A percentile compares a stretch with the other conserved stretches of the same genome.
Evolutionary conservation across 495 filamentous ascomycete species (phyloP).

Genomic region (Annulohypoxylon maeteangense): DNA sequence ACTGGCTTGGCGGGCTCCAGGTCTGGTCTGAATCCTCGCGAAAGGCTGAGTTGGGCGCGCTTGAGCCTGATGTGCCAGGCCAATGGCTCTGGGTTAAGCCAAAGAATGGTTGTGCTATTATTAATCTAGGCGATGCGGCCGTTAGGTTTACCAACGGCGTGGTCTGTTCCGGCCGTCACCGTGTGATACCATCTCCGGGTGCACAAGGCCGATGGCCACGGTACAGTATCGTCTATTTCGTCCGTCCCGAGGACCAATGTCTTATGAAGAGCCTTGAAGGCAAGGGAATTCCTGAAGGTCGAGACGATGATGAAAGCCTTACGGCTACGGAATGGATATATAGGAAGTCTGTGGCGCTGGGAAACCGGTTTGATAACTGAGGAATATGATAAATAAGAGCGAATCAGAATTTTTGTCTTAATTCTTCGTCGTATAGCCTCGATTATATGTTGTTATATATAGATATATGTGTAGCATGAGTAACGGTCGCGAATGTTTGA

Average conservation of each 20-base stretch:
- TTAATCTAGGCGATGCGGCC: conserved; percentile 75
- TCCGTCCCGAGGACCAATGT: conserved; percentile 67
- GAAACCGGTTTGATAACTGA: conserved; percentile 32
- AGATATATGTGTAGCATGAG: not conserved
- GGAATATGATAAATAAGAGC: not conserved
- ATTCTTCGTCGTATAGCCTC: not conserved
- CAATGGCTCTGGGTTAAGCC: conserved; percentile 71
- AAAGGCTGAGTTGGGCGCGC: conserved; percentile 35
- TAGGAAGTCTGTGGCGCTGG: conserved; percentile 23
- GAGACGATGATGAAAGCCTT: conserved; percentile 42
- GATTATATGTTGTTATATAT: not conserved
- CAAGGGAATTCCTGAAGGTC: conserved; percentile 45
- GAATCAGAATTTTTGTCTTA: not conserved
- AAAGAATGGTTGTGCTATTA: conserved; percentile 65
- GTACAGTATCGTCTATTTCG: conserved; percentile 72
- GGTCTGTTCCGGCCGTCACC: conserved; percentile 71
- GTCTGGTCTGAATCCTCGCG: conserved; percentile 58
- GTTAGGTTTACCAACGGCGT: conserved; percentile 70
- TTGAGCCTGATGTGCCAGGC: conserved; percentile 49
- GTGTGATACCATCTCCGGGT: conserved; percentile 68
- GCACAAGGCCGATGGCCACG: conserved; percentile 61
- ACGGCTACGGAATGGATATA: conserved; percentile 38
- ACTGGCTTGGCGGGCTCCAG: conserved; percentile 69
- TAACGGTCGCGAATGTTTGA: not conserved
- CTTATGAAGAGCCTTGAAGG: conserved; percentile 57